Conservation (phyloP, 805 yeast species). For the Kodamaea nitidulidarum region DNA sequence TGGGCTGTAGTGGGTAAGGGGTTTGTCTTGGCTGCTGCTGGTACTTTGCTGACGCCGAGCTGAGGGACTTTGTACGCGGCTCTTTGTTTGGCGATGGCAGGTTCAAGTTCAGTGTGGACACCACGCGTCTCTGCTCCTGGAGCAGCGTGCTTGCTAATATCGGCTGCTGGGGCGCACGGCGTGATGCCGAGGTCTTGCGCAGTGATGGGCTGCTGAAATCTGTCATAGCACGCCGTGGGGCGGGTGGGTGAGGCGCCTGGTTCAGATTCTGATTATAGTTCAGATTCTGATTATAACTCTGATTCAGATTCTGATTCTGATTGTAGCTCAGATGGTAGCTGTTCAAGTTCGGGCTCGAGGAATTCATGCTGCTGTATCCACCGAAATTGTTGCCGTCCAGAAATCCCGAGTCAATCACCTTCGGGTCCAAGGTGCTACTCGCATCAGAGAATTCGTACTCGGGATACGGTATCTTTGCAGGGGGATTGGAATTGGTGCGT, state of each 20-base stretch:
- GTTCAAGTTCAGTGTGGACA: constrained; percentile 7
- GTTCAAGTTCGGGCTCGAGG: not conserved
- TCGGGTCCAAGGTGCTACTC: constrained; percentile 4
- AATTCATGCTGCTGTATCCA: not conserved
- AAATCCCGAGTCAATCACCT: not conserved
- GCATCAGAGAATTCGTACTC: constrained; percentile 1
- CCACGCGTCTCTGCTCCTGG: constrained; percentile 7
- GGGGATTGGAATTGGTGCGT: not conserved
- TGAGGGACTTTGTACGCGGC: constrained; percentile 28
- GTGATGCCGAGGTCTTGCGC: not conserved
- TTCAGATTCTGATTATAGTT: not conserved
- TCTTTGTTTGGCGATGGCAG: constrained; percentile 5
- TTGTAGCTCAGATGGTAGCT: not conserved
- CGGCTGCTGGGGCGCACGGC: constrained; percentile 5
- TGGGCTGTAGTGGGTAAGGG: constrained; percentile 5
- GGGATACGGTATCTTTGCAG: constrained; percentile 2
- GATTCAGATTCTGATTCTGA: not conserved
- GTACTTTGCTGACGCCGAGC: constrained; percentile 17
- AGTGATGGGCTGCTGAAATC: constrained; percentile 1
- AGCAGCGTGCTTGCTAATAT: constrained; percentile 1
- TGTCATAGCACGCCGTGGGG: not conserved
- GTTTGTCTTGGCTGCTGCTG: constrained; percentile 9
- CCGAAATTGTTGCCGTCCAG: too few relatives aligned
- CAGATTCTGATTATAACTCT: too few relatives aligned
- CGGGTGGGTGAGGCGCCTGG: not conserved